Evolutionary conservation across 164 flowering plant species (phyloP), one percentile per base, ranked within the genome.

Genomic region (Santalum album): DNA sequence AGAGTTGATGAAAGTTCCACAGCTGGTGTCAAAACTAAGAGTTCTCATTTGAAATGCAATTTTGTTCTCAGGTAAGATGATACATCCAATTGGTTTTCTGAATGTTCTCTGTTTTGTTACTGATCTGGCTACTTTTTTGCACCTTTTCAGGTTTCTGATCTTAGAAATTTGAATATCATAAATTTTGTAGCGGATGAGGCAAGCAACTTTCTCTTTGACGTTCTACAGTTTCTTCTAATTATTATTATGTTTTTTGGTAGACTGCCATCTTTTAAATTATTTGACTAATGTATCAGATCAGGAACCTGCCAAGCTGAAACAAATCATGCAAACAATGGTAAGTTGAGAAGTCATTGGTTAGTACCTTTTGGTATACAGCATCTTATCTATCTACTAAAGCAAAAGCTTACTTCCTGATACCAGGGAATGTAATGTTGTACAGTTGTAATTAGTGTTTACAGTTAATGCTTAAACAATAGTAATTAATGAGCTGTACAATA

Each of bases 1-100:
- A 53, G 99, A 86, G 75, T 67, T 94, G 72, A 86, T 94, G 96
- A 87, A 94, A 78, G 95, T 94, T 35, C 99, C 97, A 46, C 79
- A 96, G 23, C 89, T 82, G 25, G 99, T 87, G 68, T 68, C 90
- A 23, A 94, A 94, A 77, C 84, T 94, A 43, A 80, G 97, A 70
- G 97, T 94, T 94, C 65, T 82, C 92, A 21, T 94, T 83, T 66
- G 86, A 86, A 69, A 82, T 94, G 32, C 97, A 94, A 49, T 94
- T 92, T 65, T 18, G 39, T 29, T 49, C 80, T 38, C 96, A 84
- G 95, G 98, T 92, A 19, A 66, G 78, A 58, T n/a, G n/a, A 56
- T 60, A 29, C 46, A 49, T 17, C 19, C 15, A n/a, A 25, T 54
- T 35, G 25, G 29, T 25, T 36, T 35, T 24, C 21, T 25, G 26